Evolutionary conservation across 352 stramenopile genomes (phyloP), one percentile per base, ranked within the genome.

Genomic region (Phytophthora sansomeana): DNA sequence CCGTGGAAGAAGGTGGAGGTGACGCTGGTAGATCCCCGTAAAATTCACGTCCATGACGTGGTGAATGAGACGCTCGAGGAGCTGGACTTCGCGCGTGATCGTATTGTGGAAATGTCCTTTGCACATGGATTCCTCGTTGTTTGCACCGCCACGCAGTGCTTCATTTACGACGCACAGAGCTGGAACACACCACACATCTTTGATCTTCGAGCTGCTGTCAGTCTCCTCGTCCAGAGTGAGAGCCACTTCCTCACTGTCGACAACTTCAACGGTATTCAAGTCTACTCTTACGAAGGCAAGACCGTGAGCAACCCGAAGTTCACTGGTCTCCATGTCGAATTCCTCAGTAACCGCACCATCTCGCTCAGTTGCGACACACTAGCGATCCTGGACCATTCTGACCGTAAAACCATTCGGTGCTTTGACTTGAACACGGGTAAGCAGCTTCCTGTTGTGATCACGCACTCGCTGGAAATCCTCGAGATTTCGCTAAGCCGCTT

Each of bases 121-220:
- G 92, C 81, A 3, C 92, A 94, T 48, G 93, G 91, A 38, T 93
- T 98, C 53, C 75, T 98, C 13, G 81, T 98, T 52, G 95, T 98
- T 5, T 95, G 87, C 47, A 98, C 92, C 3, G 82, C 88, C 17
- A 98, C 89, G 36, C 90, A 98, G 65, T 96, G 91, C 66, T 98
- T 95, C 75, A 91, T 98, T 41, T 98, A 98, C 77, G 87, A 85
- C 41, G 83, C 85, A 28, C 66, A 89, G 60, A 98, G 96, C 80
- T 97, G 86, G 83, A 97, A 97, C 66, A 98, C 92, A 16, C 93
- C 94, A 1, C 89, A 97, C 61, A 98, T 98, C 44, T 94, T 98
- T 51, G 93, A 98, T 59, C 65, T 98, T 46, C 85, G 87, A 30
- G 85, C 89, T 21, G 85, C 86, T 24, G 78, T 96, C 11, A 96